These are phyloP conservation scores for Aplosporella prunicola DNA, from an alignment of 2,329 filamentous ascomycete genomes.

Conservation along the genomic window DNA sequence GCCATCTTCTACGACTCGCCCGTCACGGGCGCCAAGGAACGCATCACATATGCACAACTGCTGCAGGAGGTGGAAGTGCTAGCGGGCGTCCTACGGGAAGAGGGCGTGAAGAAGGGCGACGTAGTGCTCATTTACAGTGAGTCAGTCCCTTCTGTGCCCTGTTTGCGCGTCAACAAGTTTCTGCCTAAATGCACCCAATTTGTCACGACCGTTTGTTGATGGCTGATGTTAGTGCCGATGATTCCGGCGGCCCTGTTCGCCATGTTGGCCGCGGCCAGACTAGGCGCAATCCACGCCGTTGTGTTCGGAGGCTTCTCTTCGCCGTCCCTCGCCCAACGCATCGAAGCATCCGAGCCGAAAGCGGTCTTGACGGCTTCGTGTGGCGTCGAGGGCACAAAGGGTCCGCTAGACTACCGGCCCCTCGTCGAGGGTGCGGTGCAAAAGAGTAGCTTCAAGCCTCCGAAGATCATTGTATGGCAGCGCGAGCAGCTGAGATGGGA, in stretches of 20 bases:
- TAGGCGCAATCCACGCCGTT: constrained; percentile 82
- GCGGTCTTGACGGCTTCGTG: constrained; percentile 82
- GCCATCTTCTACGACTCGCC: constrained; percentile 86
- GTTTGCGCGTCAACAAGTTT: neutral
- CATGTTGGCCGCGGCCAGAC: constrained; percentile 68
- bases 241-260: constrained; percentile 81
- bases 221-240: constrained; percentile 68
- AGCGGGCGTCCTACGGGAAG: constrained; percentile 71
- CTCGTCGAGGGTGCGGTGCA: constrained; percentile 66
- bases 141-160: constrained; percentile 20
- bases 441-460: constrained; percentile 60
- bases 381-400: constrained; percentile 79
- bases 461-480: constrained; percentile 73
- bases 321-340: constrained; percentile 72
- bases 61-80: constrained; percentile 72
- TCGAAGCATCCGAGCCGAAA: constrained; percentile 68
- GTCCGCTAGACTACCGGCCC: constrained; percentile 65
- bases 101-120: constrained; percentile 74
- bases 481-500: constrained; percentile 68
- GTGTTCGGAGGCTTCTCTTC: constrained; percentile 91
- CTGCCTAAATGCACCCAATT: neutral
- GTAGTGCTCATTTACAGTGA: constrained; percentile 82
- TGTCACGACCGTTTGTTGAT: neutral
- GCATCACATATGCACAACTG: constrained; percentile 64
- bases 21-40: constrained; percentile 63